Base-by-base conservation (phyloP, 73 alveolate genomes). In the Symbiodinium natans region DNA sequence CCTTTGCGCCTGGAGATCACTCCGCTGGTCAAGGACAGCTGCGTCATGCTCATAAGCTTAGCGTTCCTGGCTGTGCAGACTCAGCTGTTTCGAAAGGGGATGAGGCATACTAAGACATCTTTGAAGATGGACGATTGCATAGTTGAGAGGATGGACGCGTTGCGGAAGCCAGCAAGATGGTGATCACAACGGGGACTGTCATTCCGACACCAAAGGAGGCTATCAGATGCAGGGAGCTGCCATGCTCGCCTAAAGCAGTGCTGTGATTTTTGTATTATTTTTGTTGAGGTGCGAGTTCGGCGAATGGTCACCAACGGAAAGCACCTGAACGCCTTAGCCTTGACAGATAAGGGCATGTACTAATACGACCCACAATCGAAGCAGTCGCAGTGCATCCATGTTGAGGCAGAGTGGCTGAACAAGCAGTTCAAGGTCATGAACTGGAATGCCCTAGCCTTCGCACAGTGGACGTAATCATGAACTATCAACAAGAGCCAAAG, bases 141-240 rank as follows among this genome's bases (percentile, higher is more conserved):
- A n/a, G n/a, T n/a, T 13, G 59, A 6, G 13, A 63, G 80, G 80
- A 63, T n/a, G 80, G 80, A 63, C 29, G 80, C 27, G 80, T 29
- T 27, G 80, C 33, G 9, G 80, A 63, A 29, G 36, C 33, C 33
- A 29, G 92, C 63, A 86, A 86, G 80, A 92, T 92, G 98, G 54
- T 86, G 41, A 92, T 92, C 27, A 92, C 98, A 0, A 92, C 98
- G 29, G 98, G 98, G 23, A 92, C 98, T 27, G 98, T 92, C 63
- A 92, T 92, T 83, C 98, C 98, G 25, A 92, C 98, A 19, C 98
- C 98, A 21, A 83, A 92, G 84, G 98, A 89, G 95, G 95, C 95
- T 5, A 10, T 31, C 43, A 31, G 19, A 10, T 13, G 46, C 41
- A 9, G 19, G 52, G 86, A 15, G 43, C 27, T 82, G 63, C 19